phyloP scores from a whole-genome alignment of 2,329 filamentous ascomycete genomes.

The Periglandula ipomoeae region DNA sequence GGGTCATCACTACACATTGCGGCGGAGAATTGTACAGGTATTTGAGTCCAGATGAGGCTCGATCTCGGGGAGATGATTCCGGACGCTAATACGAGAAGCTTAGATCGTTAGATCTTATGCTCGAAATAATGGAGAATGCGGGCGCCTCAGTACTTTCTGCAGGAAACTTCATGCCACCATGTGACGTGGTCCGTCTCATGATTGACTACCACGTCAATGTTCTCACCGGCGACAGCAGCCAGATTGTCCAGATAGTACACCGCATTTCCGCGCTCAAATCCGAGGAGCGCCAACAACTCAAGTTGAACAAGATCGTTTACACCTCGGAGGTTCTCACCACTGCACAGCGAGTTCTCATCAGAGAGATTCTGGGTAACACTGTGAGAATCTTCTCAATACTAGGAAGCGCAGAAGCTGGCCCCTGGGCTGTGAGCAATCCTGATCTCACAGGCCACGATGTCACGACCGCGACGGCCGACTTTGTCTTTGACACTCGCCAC shows the following conservation, averaged over 20 bases:
- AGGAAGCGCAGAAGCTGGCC: constrained; percentile 33
- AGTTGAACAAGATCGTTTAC: constrained; percentile 32
- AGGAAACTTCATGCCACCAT: constrained; percentile 19
- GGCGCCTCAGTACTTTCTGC: constrained; percentile 29
- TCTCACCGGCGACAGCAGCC: constrained; percentile 28
- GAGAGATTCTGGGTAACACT: constrained; percentile 16
- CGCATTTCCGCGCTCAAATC: constrained; percentile 22
- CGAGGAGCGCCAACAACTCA: constrained; percentile 15
- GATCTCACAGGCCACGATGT: constrained; percentile 16
- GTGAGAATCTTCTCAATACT: constrained; percentile 30
- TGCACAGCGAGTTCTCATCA: constrained; percentile 23
- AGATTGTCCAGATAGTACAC: constrained; percentile 26
- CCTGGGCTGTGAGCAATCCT: constrained; percentile 25
- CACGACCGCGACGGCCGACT: constrained; percentile 17
- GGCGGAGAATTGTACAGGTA: constrained; percentile 30
- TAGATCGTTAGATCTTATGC: constrained; percentile 29
- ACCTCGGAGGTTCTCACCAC: constrained; percentile 31
- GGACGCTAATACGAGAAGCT: neutral
- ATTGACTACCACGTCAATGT: constrained; percentile 26
- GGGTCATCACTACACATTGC: constrained; percentile 28
- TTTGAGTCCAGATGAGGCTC: no score
- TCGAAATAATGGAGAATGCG: constrained; percentile 31
- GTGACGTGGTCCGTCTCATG: constrained; percentile 18
- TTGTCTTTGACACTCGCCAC: constrained; percentile 28
- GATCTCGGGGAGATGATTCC: no score